phyloP scores from a whole-genome alignment of 2,329 filamentous ascomycete genomes.

The Leptographium radiaticola region DNA sequence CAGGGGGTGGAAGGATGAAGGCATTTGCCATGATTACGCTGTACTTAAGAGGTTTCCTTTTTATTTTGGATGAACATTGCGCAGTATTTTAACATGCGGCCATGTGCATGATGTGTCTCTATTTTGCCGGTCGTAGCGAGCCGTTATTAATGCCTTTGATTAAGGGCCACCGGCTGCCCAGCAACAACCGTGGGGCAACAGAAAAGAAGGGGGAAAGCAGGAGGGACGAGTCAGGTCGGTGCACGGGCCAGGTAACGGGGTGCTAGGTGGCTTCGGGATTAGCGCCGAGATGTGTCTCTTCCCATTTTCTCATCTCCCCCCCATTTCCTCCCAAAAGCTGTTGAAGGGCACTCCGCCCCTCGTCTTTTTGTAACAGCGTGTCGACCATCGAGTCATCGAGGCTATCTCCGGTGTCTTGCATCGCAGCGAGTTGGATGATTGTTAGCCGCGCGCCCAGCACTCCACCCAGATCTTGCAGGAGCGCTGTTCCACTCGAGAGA shows the following conservation, averaged over 20 bases:
- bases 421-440: not conserved
- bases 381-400: not conserved
- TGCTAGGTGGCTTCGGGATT: constrained; percentile 7
- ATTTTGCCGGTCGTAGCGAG: no score
- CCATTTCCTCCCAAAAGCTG: constrained; percentile 6
- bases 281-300: constrained; percentile 7
- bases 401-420: not conserved
- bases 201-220: constrained; percentile 2
- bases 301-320: constrained; percentile 8
- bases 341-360: constrained; percentile 2
- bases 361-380: not conserved
- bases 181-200: not conserved
- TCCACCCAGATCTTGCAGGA: not conserved
- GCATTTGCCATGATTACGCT: not conserved
- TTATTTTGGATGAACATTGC: no score
- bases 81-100: not conserved
- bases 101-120: no score
- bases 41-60: no score
- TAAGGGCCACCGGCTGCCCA: not conserved
- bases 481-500: not conserved
- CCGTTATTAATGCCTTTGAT: no score
- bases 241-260: constrained; percentile 10
- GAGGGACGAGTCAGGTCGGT: constrained; percentile 7
- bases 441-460: not conserved
- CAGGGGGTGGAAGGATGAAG: not conserved